Conservation (phyloP, 2,329 filamentous ascomycete genomes). For the Ophiostoma piceae region DNA sequence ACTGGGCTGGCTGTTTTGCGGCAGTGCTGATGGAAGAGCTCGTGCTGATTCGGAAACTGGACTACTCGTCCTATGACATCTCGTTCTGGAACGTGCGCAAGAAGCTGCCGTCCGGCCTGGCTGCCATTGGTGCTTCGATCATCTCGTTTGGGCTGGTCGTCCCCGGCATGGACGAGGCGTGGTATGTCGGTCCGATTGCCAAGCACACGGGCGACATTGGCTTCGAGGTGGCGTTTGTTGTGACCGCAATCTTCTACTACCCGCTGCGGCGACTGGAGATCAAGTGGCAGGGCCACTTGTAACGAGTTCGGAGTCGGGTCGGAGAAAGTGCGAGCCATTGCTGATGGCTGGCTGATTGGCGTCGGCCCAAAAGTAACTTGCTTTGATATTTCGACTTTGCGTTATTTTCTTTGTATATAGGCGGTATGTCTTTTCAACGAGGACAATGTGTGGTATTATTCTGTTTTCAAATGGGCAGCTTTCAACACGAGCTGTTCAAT, state of each 20-base stretch:
- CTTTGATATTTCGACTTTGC: neutral
- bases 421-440: neutral
- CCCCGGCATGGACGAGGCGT: conserved; percentile 56
- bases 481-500: conserved; percentile 20
- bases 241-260: conserved; percentile 45
- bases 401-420: neutral
- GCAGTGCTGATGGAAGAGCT: conserved; percentile 47
- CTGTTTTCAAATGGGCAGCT: neutral
- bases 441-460: neutral
- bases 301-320: neutral
- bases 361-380: neutral
- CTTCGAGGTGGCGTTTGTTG: conserved; percentile 57
- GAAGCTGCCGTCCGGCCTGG: conserved; percentile 43
- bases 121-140: conserved; percentile 44
- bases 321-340: neutral
- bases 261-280: conserved; percentile 45
- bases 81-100: conserved; percentile 44
- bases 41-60: conserved; percentile 43
- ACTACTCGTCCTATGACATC: conserved; percentile 44
- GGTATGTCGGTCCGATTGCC: conserved; percentile 58
- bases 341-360: neutral
- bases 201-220: conserved; percentile 58
- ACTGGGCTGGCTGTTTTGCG: conserved; percentile 54
- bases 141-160: conserved; percentile 49
- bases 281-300: conserved; percentile 33